Evolutionary conservation across 352 stramenopile species (phyloP), one percentile per base, ranked within the genome.

Genomic region (Vaucheria bursata): DNA sequence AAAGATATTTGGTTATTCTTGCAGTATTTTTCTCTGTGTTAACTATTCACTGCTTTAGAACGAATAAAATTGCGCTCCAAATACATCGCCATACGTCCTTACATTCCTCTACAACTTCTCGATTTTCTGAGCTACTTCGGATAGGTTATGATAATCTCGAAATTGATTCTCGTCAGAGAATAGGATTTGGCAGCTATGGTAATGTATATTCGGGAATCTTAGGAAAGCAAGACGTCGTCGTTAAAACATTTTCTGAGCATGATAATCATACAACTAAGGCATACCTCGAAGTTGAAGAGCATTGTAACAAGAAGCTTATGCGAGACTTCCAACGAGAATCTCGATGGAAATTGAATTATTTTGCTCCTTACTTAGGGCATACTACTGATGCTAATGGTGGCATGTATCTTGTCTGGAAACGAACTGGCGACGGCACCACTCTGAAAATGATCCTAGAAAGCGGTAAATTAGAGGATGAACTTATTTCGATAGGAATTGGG

Each of bases 231-330:
- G 2, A 68, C 6, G 53, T 68, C 2, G 8, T 68, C 6, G 53
- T 68, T 31, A 68, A 68, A 34, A 7, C 2, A 31, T 7, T 2
- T 34, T 2, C 37, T 2, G 2, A 68, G 2, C 53, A 31, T 2
- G 45, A 25, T 59, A 25, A 25, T 25, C 12, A 59, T 25, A 2
- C 34, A 7, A 7, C 34, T 34, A 34, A 68, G 53, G 53, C 53
- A 34, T 68, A 68, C 8, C 53, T 68, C 2, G 53, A 68, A 34
- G 53, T 68, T 31, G 53, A 68, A 34, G 53, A 68, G 2, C 53
- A 68, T 34, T 68, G 53, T 34, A 68, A 68, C 53, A 7, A 2
- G 2, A 68, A 68, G 53, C 53, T 68, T 2, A 2, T 2, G 31
- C 34, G 8, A 34, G 25, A 18, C 45, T 25, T 59, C 12, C 45